Evolutionary conservation across 1,284 basidiomycete species (phyloP).

Genomic region (Sporisorium exsertum): DNA sequence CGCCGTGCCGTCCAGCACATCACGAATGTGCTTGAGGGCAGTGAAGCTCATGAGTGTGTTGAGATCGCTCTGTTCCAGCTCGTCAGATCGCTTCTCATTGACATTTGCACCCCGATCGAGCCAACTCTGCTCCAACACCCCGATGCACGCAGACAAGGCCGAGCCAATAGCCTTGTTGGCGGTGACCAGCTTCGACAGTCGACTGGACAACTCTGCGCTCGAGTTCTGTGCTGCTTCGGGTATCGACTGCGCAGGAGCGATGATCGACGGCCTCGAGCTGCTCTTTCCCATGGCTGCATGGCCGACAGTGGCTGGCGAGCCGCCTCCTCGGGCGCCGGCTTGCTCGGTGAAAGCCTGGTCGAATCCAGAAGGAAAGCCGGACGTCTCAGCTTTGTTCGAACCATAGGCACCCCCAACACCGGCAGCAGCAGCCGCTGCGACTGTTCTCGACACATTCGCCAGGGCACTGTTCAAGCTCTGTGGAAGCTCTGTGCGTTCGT

Average conservation of each 20-base stretch:
- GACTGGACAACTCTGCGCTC: conserved; percentile 14
- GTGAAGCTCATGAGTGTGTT: conserved; percentile 56
- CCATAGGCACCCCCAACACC: conserved; percentile 30
- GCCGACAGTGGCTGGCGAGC: conserved; percentile 20
- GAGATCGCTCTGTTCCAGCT: conserved; percentile 31
- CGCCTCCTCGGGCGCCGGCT: conserved; percentile 13
- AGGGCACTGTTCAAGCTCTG: conserved; percentile 50
- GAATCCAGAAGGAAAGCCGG: conserved; percentile 47
- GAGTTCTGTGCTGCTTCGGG: not conserved
- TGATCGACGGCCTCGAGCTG: not conserved
- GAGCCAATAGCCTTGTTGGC: conserved; percentile 53
- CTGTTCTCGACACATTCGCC: conserved; percentile 52
- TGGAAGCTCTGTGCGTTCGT: conserved; percentile 53
- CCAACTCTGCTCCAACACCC: conserved; percentile 21
- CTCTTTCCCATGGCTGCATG: conserved; percentile 20
- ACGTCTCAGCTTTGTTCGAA: conserved; percentile 10
- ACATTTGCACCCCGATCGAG: not conserved
- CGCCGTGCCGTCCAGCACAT: conserved; percentile 53
- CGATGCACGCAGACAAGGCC: conserved; percentile 46
- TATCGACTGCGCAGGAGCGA: not conserved
- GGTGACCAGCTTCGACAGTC: conserved; percentile 28
- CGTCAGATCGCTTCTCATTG: conserved; percentile 10
- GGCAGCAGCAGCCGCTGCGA: conserved; percentile 43
- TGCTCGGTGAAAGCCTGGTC: conserved; percentile 36
- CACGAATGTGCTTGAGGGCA: conserved; percentile 60